A percentile compares a stretch with the other conserved stretches of the same genome.
Conservation (phyloP, 2,329 filamentous ascomycete species). For the Aaosphaeria arxii region DNA sequence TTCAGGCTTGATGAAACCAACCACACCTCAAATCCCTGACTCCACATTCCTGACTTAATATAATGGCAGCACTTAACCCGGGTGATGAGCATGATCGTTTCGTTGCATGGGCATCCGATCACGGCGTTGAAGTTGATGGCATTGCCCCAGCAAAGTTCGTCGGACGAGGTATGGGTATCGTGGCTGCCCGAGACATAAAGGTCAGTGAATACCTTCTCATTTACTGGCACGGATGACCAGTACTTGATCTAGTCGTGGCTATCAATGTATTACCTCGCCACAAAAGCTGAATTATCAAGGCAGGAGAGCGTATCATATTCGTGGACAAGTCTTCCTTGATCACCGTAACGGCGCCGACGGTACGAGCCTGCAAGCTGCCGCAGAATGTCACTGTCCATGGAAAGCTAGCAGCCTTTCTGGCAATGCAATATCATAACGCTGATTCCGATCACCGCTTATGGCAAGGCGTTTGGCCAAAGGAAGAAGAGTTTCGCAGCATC, state of each 20-base stretch:
- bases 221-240: no score
- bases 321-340: not conserved
- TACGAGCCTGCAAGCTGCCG: not conserved
- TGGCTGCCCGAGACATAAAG: constrained; percentile 65
- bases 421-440: not conserved
- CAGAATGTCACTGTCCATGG: not conserved
- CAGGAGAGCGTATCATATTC: not conserved
- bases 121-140: constrained; percentile 65
- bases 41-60: no score
- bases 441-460: not conserved
- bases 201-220: constrained; percentile 42
- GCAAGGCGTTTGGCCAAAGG: no score
- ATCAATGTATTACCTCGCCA: not conserved
- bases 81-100: not conserved
- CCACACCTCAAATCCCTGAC: no score
- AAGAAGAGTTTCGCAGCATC: no score
- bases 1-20: no score
- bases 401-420: not conserved
- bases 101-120: constrained; percentile 17
- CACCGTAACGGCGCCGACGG: no score
- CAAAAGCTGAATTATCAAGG: not conserved
- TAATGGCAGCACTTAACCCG: no score
- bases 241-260: no score
- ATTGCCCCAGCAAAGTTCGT: constrained; percentile 66
- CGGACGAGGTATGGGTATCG: constrained; percentile 73